A percentile compares a stretch with the other conserved stretches of the same genome.
These are phyloP conservation scores for Iberis pinnata DNA, from an alignment of 345 rosid genomes.

Conservation along the genomic window DNA sequence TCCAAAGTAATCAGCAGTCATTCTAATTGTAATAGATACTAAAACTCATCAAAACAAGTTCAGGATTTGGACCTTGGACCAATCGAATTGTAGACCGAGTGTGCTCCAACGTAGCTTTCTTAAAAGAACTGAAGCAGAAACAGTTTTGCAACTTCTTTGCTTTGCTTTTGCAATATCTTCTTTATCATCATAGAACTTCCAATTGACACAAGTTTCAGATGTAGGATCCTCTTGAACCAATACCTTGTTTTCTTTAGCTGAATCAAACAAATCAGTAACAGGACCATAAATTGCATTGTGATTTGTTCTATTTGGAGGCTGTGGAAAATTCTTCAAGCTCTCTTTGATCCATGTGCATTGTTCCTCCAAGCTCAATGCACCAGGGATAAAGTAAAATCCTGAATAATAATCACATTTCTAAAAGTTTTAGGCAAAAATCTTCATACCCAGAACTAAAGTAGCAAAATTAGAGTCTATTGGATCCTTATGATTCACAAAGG, in stretches of 20 bases:
- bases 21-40: background rate
- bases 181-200: slow-evolving; percentile 44
- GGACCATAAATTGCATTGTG: slow-evolving; percentile 84
- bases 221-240: slow-evolving; percentile 42
- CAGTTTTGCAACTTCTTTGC: slow-evolving; percentile 37
- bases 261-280: slow-evolving; percentile 48
- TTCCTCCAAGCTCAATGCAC: slow-evolving; percentile 62
- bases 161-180: slow-evolving; percentile 9
- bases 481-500: background rate
- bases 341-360: slow-evolving; percentile 82
- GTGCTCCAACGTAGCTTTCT: slow-evolving; percentile 93
- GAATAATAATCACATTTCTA: slow-evolving; percentile 8
- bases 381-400: slow-evolving; percentile 84
- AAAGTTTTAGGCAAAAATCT: slow-evolving; percentile 3
- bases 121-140: slow-evolving; percentile 44
- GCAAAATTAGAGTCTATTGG: background rate
- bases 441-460: background rate
- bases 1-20: slow-evolving; percentile 2
- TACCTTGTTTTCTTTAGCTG: slow-evolving; percentile 49
- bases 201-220: slow-evolving; percentile 26
- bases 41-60: slow-evolving; percentile 10
- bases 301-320: slow-evolving; percentile 89
- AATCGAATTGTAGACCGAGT: slow-evolving; percentile 85
- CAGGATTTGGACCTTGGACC: slow-evolving; percentile 59
- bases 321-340: slow-evolving; percentile 62